Percentiles rank a stretch among this genome's conserved stretches.
Conservation (phyloP, 805 yeast species). For the Pichia exigua region DNA sequence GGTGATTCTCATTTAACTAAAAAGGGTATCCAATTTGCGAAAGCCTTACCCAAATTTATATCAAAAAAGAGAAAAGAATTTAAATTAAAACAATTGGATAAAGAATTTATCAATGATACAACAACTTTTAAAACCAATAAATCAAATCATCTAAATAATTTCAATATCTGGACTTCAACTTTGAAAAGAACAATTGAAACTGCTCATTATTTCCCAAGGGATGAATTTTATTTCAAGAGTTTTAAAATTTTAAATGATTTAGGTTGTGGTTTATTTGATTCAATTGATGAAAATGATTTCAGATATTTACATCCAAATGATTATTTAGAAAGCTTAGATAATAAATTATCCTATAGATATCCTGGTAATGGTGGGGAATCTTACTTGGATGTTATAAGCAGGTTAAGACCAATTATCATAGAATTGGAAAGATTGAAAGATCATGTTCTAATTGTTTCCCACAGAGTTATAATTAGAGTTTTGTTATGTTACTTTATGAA, state of each 20-base stretch:
- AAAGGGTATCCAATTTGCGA: conserved; percentile 27
- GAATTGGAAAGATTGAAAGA: conserved; percentile 30
- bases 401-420: conserved; percentile 29
- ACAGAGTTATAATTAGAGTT: conserved; percentile 29
- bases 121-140: conserved; percentile 16
- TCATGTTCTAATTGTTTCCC: conserved; percentile 29
- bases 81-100: conserved; percentile 26
- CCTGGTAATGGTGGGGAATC: conserved; percentile 35
- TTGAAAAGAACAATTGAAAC: conserved; percentile 28
- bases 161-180: conserved; percentile 31
- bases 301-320: conserved; percentile 21
- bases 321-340: conserved; percentile 23
- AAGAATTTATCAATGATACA: conserved; percentile 26
- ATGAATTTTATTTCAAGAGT: conserved; percentile 25
- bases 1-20: conserved; percentile 28
- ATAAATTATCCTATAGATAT: conserved; percentile 27
- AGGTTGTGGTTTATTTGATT: conserved; percentile 29
- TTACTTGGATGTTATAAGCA: conserved; percentile 29
- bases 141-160: conserved; percentile 8
- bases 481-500: conserved; percentile 32
- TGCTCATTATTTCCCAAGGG: conserved; percentile 24
- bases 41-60: conserved; percentile 29
- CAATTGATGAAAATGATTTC: conserved; percentile 26
- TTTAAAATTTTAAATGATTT: conserved; percentile 30
- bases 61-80: conserved; percentile 29